phyloP scores from a whole-genome alignment of 2,329 filamentous ascomycete species.

The Tolypocladium cylindrosporum region DNA sequence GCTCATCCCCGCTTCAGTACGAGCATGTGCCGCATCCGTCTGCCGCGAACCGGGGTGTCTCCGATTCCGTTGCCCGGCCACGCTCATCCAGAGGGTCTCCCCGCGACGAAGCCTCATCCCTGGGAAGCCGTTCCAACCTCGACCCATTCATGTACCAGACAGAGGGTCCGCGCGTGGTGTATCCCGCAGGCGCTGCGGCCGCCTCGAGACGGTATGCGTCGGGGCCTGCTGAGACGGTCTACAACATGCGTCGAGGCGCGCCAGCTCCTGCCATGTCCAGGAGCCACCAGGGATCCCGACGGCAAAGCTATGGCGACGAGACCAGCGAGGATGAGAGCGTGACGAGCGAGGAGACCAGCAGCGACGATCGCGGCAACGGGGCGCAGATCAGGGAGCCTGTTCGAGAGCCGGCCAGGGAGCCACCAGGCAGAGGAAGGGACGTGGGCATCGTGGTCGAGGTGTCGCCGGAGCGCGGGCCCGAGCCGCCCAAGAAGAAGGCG shows the following conservation, averaged over 20 bases:
- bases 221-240: constrained; percentile 19
- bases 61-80: constrained; percentile 28
- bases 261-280: constrained; percentile 19
- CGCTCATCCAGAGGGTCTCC: constrained; percentile 21
- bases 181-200: constrained; percentile 20
- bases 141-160: constrained; percentile 47
- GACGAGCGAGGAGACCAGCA: constrained; percentile 23
- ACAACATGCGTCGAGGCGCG: constrained; percentile 14
- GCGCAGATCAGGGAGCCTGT: constrained; percentile 16
- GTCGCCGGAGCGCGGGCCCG: constrained; percentile 18
- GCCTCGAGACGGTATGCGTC: constrained; percentile 26
- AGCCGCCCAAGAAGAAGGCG: constrained; percentile 25
- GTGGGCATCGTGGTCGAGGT: constrained; percentile 30
- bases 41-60: constrained; percentile 29
- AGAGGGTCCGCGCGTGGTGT: constrained; percentile 28
- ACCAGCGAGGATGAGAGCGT: constrained; percentile 25
- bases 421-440: constrained; percentile 15
- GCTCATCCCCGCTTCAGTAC: constrained; percentile 34
- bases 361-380: constrained; percentile 25
- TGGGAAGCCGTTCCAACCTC: constrained; percentile 14
- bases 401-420: constrained; percentile 12
- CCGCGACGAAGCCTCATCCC: constrained; percentile 20
- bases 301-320: constrained; percentile 19
- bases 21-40: constrained; percentile 28
- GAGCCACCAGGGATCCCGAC: constrained; percentile 19